Conservation (phyloP, 805 yeast genomes). For the Candida silvicultrix region DNA sequence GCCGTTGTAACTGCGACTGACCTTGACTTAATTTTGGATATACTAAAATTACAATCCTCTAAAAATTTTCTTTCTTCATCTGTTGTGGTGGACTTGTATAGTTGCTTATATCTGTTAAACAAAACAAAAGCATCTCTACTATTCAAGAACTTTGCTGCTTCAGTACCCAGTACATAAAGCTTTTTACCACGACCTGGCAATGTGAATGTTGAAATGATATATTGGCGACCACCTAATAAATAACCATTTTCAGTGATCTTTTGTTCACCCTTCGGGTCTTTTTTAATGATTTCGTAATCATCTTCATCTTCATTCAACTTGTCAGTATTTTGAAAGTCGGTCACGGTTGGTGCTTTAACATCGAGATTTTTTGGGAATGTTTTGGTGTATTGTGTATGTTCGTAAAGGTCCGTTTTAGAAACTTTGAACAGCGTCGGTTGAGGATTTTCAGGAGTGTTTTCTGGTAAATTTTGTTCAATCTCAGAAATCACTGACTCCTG, state of each 20-base stretch:
- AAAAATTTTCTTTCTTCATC: conserved; percentile 33
- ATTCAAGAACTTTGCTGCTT: conserved; percentile 34
- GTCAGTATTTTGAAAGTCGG: conserved; percentile 9
- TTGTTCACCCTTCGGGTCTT: conserved; percentile 39
- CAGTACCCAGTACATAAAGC: conserved; percentile 33
- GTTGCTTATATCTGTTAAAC: conserved; percentile 32
- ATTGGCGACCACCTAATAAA: conserved; percentile 32
- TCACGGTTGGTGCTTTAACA: conserved; percentile 6
- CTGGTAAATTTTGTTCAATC: conserved; percentile 14
- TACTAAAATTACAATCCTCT: conserved; percentile 21
- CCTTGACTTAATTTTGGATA: conserved; percentile 16
- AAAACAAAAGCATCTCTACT: conserved; percentile 48
- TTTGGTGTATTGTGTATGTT: conserved; percentile 8
- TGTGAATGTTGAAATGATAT: conserved; percentile 32
- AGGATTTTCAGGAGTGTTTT: conserved; percentile 18
- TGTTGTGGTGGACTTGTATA: conserved; percentile 29
- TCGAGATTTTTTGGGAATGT: conserved; percentile 9
- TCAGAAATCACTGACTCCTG: neutral
- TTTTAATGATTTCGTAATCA: conserved; percentile 24
- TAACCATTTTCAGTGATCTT: conserved; percentile 35
- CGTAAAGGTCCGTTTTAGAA: conserved; percentile 3
- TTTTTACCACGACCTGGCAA: conserved; percentile 31
- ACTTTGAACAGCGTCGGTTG: conserved; percentile 17
- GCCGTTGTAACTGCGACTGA: conserved; percentile 26
- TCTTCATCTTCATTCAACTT: conserved; percentile 20